Conservation (phyloP, 2,329 filamentous ascomycete genomes). For the Metarhizium rileyi region DNA sequence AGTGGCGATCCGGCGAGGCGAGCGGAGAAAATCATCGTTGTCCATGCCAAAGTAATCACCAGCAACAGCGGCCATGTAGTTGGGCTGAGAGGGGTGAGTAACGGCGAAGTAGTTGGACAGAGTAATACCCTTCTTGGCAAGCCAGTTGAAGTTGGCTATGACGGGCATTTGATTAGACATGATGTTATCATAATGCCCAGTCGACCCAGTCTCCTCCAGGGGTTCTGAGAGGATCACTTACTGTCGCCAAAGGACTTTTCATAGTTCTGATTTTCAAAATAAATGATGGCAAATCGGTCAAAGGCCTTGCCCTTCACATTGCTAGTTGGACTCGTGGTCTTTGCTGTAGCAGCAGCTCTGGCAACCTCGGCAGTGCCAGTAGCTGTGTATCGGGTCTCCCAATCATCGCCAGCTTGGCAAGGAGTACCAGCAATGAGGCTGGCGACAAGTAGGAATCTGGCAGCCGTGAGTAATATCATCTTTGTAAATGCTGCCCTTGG, state of each 20-base stretch:
- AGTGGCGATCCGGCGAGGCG: conserved; percentile 53
- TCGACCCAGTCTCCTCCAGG: neutral
- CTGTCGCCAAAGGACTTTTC: conserved; percentile 53
- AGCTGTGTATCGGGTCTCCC: conserved; percentile 38
- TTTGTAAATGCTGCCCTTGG: neutral
- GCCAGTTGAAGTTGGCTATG: conserved; percentile 18
- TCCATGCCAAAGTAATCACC: conserved; percentile 68
- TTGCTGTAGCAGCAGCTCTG: conserved; percentile 49
- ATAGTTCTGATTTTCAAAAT: conserved; percentile 69
- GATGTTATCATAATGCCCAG: neutral
- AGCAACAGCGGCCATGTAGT: conserved; percentile 59
- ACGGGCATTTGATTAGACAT: neutral
- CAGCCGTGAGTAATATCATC: conserved; percentile 10
- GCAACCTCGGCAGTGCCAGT: conserved; percentile 41
- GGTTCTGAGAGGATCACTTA: conserved; percentile 23
- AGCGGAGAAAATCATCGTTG: conserved; percentile 53
- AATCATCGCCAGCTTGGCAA: conserved; percentile 13
- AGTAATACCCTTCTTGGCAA: conserved; percentile 21
- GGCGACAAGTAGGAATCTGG: conserved; percentile 17
- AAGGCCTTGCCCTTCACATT: conserved; percentile 62
- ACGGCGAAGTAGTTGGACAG: conserved; percentile 40
- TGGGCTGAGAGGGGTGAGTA: conserved; percentile 67
- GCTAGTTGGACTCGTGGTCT: conserved; percentile 50
- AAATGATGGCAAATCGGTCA: conserved; percentile 62
- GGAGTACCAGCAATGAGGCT: conserved; percentile 15